Conservation (phyloP, 1,139 yeast genomes). For the Saccharomyces hybrid region DNA sequence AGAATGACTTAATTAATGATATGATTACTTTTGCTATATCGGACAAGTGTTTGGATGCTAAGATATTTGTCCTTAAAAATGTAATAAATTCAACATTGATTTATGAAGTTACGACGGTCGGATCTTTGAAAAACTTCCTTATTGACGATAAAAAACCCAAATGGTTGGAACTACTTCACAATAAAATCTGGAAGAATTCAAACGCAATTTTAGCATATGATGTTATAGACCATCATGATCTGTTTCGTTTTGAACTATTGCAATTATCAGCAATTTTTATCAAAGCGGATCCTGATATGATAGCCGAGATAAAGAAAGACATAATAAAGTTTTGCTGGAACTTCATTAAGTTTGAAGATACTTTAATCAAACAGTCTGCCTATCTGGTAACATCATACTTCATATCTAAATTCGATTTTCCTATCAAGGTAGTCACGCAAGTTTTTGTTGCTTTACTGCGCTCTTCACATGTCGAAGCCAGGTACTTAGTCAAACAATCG, state of each 20-base stretch:
- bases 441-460: constrained; percentile 84
- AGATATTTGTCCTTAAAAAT: constrained; percentile 55
- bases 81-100: constrained; percentile 61
- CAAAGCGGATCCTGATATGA: constrained; percentile 55
- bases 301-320: constrained; percentile 69
- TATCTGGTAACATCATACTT: constrained; percentile 83
- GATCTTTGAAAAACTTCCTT: constrained; percentile 46
- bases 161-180: constrained; percentile 61
- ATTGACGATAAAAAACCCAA: constrained; percentile 35
- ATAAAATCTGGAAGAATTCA: constrained; percentile 65
- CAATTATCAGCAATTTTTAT: constrained; percentile 76
- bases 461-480: constrained; percentile 80
- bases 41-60: constrained; percentile 43
- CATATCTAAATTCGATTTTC: constrained; percentile 83
- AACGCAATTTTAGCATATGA: constrained; percentile 44
- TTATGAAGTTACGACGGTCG: constrained; percentile 49
- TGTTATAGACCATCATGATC: constrained; percentile 65
- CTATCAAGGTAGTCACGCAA: constrained; percentile 81
- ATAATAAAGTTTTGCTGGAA: constrained; percentile 93
- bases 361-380: constrained; percentile 85
- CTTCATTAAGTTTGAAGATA: constrained; percentile 81
- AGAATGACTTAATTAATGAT: constrained; percentile 46
- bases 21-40: constrained; percentile 45
- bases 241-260: constrained; percentile 66
- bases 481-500: constrained; percentile 78